Percentiles rank a stretch among this genome's conserved stretches.
These are phyloP conservation scores for Thraustochytrium sp. DNA, from an alignment of 352 stramenopile genomes.

Conservation along the genomic window DNA sequence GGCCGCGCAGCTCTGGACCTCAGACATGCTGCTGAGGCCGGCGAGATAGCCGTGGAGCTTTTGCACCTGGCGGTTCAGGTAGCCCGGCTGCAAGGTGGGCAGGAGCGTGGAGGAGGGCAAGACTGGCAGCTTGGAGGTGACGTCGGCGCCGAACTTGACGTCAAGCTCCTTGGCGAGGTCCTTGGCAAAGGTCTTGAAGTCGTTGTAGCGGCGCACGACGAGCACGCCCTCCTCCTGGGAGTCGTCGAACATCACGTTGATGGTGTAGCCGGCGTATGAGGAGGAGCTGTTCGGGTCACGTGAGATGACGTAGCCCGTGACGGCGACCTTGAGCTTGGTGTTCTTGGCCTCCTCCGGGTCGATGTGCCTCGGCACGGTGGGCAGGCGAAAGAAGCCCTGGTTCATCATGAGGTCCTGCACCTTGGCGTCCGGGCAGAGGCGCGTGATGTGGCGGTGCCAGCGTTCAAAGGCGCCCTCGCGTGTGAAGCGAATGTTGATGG, in stretches of 20 bases:
- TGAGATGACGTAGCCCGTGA: background rate
- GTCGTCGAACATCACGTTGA: background rate
- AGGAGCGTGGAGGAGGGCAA: slow-evolving; percentile 2
- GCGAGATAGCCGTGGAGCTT: slow-evolving; percentile 9
- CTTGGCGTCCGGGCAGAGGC: background rate
- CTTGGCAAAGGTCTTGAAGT: background rate
- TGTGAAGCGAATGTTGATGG: background rate
- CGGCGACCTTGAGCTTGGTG: background rate
- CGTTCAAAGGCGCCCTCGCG: background rate
- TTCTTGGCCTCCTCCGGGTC: background rate
- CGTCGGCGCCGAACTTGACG: background rate
- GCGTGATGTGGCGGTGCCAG: background rate
- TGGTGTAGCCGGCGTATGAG: background rate
- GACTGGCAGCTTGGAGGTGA: background rate
- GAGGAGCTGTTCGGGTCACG: background rate
- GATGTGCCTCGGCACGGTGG: background rate
- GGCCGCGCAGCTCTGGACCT: background rate
- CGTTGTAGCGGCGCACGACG: background rate
- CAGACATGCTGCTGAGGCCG: background rate
- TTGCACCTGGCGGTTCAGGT: slow-evolving; percentile 18
- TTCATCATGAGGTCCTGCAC: background rate
- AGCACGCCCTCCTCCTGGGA: background rate
- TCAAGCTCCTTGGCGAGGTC: background rate
- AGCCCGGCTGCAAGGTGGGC: background rate
- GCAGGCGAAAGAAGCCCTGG: background rate